Evolutionary conservation across 1,284 basidiomycete species (phyloP).

Genomic region (Heterobasidion occidentale): DNA sequence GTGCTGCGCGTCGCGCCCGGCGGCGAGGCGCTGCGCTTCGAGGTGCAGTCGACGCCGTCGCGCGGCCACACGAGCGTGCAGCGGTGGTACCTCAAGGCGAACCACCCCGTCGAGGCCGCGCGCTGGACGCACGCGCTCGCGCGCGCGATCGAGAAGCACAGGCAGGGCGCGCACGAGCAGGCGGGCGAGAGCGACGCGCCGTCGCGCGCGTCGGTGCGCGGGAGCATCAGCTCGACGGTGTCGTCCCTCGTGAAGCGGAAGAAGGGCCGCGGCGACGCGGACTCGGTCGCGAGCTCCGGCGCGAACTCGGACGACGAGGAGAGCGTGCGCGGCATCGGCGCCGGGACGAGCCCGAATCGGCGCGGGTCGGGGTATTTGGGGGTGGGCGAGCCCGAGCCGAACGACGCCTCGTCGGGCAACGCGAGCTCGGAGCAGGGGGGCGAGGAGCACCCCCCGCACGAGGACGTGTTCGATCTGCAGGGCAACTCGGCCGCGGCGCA

Average conservation of each 20-base stretch:
- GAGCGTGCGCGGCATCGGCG: not conserved
- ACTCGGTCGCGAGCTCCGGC: slow-evolving; percentile 11
- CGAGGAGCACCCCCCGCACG: slow-evolving; percentile 52
- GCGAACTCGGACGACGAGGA: slow-evolving; percentile 12
- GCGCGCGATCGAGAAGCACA: slow-evolving; percentile 66
- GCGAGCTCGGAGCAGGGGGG: slow-evolving; percentile 18
- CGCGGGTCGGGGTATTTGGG: slow-evolving; percentile 9
- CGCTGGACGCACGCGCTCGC: slow-evolving; percentile 79
- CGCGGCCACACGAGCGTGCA: slow-evolving; percentile 42
- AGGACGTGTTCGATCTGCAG: slow-evolving; percentile 62
- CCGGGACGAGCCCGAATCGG: slow-evolving; percentile 3
- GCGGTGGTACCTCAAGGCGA: slow-evolving; percentile 89
- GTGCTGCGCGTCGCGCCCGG: slow-evolving; percentile 43
- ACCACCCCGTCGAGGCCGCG: slow-evolving; percentile 82
- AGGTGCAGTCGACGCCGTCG: slow-evolving; percentile 63
- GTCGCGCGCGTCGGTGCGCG: slow-evolving; percentile 3
- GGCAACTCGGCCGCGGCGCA: slow-evolving; percentile 75
- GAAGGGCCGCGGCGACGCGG: slow-evolving; percentile 6
- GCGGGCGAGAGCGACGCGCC: slow-evolving; percentile 24
- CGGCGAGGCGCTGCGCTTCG: slow-evolving; percentile 71
- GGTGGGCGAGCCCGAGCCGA: slow-evolving; percentile 23
- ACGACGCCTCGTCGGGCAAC: slow-evolving; percentile 23
- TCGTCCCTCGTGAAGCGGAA: not conserved
- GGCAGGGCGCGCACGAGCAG: slow-evolving; percentile 17
- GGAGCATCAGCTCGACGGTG: slow-evolving; percentile 4